Evolutionary conservation across 2,329 filamentous ascomycete genomes (phyloP).

Genomic region (Cyclaneusma minus): DNA sequence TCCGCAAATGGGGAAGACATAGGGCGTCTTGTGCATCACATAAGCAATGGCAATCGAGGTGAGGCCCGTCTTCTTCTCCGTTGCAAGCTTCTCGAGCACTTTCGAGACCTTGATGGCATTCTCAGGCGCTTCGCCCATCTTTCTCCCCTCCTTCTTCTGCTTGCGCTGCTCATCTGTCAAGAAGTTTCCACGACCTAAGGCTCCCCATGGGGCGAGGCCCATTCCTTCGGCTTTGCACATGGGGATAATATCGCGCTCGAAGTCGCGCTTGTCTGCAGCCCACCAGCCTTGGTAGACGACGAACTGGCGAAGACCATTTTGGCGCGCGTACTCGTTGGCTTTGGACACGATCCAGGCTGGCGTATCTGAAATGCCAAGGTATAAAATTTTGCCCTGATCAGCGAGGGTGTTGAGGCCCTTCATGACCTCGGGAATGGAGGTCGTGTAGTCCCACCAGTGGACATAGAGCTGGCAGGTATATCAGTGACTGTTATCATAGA

Average conservation of each 20-base stretch:
- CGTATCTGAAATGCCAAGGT: slow-evolving; percentile 52
- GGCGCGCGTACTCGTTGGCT: slow-evolving; percentile 53
- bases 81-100: slow-evolving; percentile 43
- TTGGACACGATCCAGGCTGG: slow-evolving; percentile 56
- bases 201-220: slow-evolving; percentile 39
- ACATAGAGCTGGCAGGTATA: slow-evolving; percentile 31
- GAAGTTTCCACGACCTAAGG: slow-evolving; percentile 32
- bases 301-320: slow-evolving; percentile 56
- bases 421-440: slow-evolving; percentile 51
- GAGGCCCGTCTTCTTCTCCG: slow-evolving; percentile 37
- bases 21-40: slow-evolving; percentile 54
- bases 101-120: slow-evolving; percentile 34
- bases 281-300: slow-evolving; percentile 53
- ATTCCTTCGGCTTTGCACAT: slow-evolving; percentile 43
- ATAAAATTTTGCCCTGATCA: slow-evolving; percentile 44
- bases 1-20: slow-evolving; percentile 61
- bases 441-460: slow-evolving; percentile 56
- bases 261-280: slow-evolving; percentile 46
- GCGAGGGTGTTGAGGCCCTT: slow-evolving; percentile 49
- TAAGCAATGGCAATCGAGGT: slow-evolving; percentile 57
- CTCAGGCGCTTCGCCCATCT: slow-evolving; percentile 23
- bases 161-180: slow-evolving; percentile 30
- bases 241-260: slow-evolving; percentile 44
- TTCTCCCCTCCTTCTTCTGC: slow-evolving; percentile 21
- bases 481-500: not conserved